These are phyloP conservation scores for Torrubiella hemipterigena DNA, from an alignment of 2,329 filamentous ascomycete genomes.

Conservation along the genomic window DNA sequence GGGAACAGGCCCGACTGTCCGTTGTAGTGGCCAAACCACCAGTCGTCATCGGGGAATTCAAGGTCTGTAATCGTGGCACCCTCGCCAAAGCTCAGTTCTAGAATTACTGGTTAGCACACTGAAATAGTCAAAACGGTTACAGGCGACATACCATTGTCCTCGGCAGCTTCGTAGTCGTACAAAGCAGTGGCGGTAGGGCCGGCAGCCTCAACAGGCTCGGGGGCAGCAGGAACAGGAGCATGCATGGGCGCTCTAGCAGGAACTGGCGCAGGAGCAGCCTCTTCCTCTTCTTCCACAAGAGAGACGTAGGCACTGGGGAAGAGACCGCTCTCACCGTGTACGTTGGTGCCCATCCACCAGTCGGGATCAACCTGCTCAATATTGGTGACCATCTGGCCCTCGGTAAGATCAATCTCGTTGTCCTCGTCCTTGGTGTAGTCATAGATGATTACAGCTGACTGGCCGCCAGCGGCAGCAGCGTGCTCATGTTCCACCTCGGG, in stretches of 20 bases:
- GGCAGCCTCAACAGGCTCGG: constrained; percentile 18
- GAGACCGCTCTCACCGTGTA: constrained; percentile 69
- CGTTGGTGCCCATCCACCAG: constrained; percentile 97
- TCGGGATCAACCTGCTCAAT: constrained; percentile 98
- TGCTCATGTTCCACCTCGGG: constrained; percentile 13
- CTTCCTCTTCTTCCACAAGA: constrained; percentile 53
- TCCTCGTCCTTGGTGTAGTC: constrained; percentile 98
- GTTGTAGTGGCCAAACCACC: constrained; percentile 87
- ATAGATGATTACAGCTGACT: constrained; percentile 72
- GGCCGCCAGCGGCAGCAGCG: constrained; percentile 37
- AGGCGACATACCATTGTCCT: constrained; percentile 62
- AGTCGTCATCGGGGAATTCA: constrained; percentile 96
- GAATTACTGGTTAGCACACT: constrained; percentile 15
- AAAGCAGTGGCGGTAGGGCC: constrained; percentile 69
- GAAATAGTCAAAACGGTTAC: background rate
- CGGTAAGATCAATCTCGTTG: constrained; percentile 84
- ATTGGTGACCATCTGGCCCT: constrained; percentile 79
- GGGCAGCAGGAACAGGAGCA: constrained; percentile 25
- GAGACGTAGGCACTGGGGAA: constrained; percentile 98
- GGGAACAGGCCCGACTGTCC: constrained; percentile 78
- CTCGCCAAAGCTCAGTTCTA: constrained; percentile 76
- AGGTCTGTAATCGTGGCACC: constrained; percentile 70
- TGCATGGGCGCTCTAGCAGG: constrained; percentile 18
- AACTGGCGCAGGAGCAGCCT: constrained; percentile 16
- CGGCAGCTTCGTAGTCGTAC: constrained; percentile 94